Base-by-base conservation (phyloP, 2,329 filamentous ascomycete species). In the Diaporthe sp. region DNA sequence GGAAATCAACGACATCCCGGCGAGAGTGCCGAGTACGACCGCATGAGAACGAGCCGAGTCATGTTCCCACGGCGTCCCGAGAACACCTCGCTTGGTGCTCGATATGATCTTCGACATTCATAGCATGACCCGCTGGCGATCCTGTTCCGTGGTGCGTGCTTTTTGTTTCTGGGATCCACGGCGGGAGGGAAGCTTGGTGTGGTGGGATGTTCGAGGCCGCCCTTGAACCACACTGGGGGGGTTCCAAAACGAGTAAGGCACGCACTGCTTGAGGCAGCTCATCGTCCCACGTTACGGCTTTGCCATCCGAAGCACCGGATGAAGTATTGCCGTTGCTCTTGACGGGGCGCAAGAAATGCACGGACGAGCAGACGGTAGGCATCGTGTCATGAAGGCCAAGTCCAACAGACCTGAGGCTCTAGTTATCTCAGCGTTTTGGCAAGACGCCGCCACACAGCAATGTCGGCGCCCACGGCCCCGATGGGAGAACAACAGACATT, bases 251-350 rank as follows among this genome's bases (percentile, higher is more conserved):
- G 44, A 53, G 46, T 68, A 42, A 68, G 31, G 46, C 28, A 53
- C 65, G n/a, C 49, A 19, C 22, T n/a, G 55, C n/a, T 28, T 55
- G 65, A 69, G 49, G 65, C 65, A 69, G 65, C 49, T 42, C 34
- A 28, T 42, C 49, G 15, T 69, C 65, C 49, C 65, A 69, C 46
- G 49, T 69, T 31, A 55, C 65, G 65, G 65, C 65, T 55, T 55
- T 55, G 65, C 61, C 65, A 69, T 69, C 65, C 49, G 65, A 55
- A 69, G 46, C 65, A 69, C 65, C 65, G 65, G 65, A 69, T 69
- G 65, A 69, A 28, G 65, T 69, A 22, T 42, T 55, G 49, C 65
- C 65, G 49, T n/a, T 55, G n/a, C 49, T 55, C 49, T 55, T 13
- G n/a, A 69, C 17, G 65, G 65, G 65, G 62, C 46, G 65, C 65